Base-by-base conservation (phyloP, 306 rosid species). In the Pyrus bretschneideri region DNA sequence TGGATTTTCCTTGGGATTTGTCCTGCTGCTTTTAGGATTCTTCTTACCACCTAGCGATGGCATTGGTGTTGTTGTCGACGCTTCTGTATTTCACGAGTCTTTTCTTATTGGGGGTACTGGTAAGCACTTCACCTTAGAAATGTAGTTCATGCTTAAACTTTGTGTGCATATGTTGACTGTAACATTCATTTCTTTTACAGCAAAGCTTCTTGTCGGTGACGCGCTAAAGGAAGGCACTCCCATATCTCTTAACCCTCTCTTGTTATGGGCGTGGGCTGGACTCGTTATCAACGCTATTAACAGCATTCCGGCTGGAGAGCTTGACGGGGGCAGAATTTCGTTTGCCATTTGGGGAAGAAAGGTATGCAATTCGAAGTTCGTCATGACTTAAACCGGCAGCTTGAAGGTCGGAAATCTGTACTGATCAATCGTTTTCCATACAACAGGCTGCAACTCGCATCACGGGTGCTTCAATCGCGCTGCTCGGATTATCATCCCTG, bases 241-340 rank as follows among this genome's bases (percentile, higher is more conserved):
- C 29, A 87, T 92, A 72, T 92, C 99, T 61, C 69, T 96, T 59
- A 96, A 96, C 83, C 98, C 98, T 82, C 96, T 96, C 35, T 92
- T 96, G 82, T 52, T 96, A 70, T 92, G 99, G 99, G 98, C 99
- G 65, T 96, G 98, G 99, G 98, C 98, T 49, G 98, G 99, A 79
- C 99, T 96, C 65, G 97, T 96, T 75, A 96, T 96, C 63, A 96
- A 96, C 73, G 96, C 99, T 82, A 91, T 92, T 81, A 96, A 96
- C 83, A 96, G 99, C 85, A 92, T 96, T 66, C 99, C 98, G 25
- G 98, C 98, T 0, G 99, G 99, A 78, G 97, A 96, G 86, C 93
- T 96, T 29, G 99, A 96, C 81, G 99, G 99, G 33, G 99, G 99
- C 12, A 85, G 93, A 89, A 91, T 96, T 68, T 69, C 97, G 68